These are phyloP conservation scores for Heliamphora pulchella DNA, from an alignment of 179 eudicot genomes.

Conservation along the genomic window DNA sequence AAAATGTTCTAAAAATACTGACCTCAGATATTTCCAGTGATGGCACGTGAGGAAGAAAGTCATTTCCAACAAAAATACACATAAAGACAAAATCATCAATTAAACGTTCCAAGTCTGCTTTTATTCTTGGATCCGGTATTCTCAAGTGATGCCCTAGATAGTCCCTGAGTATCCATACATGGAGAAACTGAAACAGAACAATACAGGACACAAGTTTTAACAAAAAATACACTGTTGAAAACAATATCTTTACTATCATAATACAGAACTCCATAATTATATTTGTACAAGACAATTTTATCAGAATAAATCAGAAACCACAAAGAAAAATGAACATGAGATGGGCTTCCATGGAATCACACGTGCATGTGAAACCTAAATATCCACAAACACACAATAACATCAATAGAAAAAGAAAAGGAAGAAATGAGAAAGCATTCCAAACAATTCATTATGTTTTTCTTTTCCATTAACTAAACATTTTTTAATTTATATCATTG, in stretches of 20 bases:
- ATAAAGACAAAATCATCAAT: constrained; percentile 30
- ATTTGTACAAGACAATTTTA: not conserved
- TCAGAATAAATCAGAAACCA: not conserved
- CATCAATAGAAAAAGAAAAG: too few relatives aligned
- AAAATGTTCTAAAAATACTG: not conserved
- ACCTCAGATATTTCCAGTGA: constrained; percentile 28
- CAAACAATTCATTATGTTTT: too few relatives aligned
- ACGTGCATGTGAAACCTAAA: not conserved
- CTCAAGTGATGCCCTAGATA: constrained; percentile 21
- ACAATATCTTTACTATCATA: not conserved
- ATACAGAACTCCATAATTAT: not conserved
- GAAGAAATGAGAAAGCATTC: too few relatives aligned
- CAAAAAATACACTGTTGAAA: not conserved
- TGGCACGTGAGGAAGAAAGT: constrained; percentile 26
- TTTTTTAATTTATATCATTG: too few relatives aligned
- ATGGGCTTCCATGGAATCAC: not conserved
- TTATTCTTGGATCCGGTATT: constrained; percentile 12
- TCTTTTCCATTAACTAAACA: too few relatives aligned
- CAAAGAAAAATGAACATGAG: not conserved
- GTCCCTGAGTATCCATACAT: constrained; percentile 25
- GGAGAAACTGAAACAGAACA: constrained; percentile 23
- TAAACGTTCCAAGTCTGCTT: constrained; percentile 17
- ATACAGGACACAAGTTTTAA: constrained; percentile 1
- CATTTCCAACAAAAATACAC: constrained; percentile 27
- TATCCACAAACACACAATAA: not conserved